Evolutionary conservation across 495 filamentous ascomycete species (phyloP).

Genomic region (Letharia columbiana): DNA sequence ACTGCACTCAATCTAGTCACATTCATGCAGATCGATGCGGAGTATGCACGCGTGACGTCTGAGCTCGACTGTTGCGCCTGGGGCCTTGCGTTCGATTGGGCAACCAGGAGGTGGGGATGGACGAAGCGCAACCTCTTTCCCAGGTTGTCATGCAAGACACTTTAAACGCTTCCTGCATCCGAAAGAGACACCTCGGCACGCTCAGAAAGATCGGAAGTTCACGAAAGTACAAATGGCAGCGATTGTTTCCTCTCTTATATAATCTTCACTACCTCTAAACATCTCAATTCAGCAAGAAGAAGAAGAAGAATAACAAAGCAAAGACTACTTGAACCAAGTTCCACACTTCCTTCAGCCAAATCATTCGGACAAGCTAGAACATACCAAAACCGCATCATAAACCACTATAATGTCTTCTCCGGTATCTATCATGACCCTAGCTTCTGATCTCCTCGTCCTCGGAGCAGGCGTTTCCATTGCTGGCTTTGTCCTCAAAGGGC

Average conservation of each 20-base stretch:
- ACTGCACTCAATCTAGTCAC: background rate
- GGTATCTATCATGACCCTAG: background rate
- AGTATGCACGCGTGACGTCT: background rate
- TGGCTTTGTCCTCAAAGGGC: background rate
- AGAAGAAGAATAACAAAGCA: background rate
- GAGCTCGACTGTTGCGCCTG: background rate
- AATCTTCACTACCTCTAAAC: background rate
- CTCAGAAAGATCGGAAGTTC: background rate
- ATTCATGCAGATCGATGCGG: background rate
- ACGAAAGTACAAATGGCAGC: background rate
- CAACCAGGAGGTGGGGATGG: background rate
- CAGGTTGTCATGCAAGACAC: background rate
- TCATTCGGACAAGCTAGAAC: background rate
- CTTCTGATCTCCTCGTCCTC: slow-evolving; percentile 13
- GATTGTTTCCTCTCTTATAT: background rate
- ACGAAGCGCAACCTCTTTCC: background rate
- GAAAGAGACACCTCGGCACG: background rate
- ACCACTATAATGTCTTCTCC: slow-evolving; percentile 1
- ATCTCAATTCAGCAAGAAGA: background rate
- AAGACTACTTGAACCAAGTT: background rate
- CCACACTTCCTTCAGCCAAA: background rate
- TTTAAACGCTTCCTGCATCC: background rate
- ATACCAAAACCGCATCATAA: background rate
- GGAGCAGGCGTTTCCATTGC: slow-evolving; percentile 10
- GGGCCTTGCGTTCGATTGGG: background rate